phyloP scores from a whole-genome alignment of 2,329 filamentous ascomycete species.

The Aspergillus sojae region DNA sequence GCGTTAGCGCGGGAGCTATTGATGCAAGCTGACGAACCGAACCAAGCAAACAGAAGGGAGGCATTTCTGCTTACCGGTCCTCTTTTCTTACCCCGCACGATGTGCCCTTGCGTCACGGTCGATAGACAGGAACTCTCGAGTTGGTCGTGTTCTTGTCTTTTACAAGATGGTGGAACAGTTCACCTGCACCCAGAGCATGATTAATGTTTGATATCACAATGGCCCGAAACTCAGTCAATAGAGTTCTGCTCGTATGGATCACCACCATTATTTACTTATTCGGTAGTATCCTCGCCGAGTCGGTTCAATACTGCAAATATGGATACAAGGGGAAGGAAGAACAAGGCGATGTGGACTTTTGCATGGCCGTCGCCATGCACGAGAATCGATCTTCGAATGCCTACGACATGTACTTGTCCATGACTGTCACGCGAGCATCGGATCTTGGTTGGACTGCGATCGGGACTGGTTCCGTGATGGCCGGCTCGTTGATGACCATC shows the following conservation, averaged over 20 bases:
- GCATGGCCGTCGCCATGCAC: slow-evolving; percentile 12
- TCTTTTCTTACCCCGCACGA: not conserved
- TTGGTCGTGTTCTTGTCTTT: not conserved
- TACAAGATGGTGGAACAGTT: not conserved
- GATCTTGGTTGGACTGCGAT: slow-evolving; percentile 15
- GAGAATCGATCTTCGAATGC: slow-evolving; percentile 9
- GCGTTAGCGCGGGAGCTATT: not conserved
- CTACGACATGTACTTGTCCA: slow-evolving; percentile 13
- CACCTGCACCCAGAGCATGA: not conserved
- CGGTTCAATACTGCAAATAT: slow-evolving; percentile 15
- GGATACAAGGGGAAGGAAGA: slow-evolving; percentile 3
- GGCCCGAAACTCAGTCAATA: not conserved
- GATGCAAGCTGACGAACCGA: not conserved
- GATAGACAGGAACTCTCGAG: not conserved
- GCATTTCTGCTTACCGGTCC: not conserved
- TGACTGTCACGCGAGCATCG: slow-evolving; percentile 10
- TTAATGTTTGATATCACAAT: not conserved
- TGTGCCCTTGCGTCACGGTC: not conserved
- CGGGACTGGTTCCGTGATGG: slow-evolving; percentile 14
- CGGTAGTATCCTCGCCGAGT: not conserved
- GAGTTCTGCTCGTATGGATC: not conserved
- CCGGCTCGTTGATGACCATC: slow-evolving; percentile 14
- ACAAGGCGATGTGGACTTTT: slow-evolving; percentile 10
- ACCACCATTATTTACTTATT: not conserved
- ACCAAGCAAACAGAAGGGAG: not conserved